A percentile compares a stretch with the other conserved stretches of the same genome.
phyloP scores from a whole-genome alignment of 768 basidiomycete genomes.

The Leccinum uliginosum region DNA sequence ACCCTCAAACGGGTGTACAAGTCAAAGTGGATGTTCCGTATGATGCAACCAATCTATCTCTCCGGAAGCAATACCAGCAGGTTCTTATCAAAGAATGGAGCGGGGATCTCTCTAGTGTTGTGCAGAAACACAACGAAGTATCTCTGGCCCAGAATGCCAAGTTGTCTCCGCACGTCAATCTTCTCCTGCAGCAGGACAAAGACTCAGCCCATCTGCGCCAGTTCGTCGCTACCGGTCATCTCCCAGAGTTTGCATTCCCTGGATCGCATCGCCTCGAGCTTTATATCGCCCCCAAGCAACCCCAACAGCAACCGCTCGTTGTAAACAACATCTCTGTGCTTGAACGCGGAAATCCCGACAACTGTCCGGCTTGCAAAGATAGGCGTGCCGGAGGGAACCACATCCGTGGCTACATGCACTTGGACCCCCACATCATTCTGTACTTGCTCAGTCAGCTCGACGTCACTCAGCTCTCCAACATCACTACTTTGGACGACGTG shows the following conservation, averaged over 20 bases:
- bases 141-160: neutral
- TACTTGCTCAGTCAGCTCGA: constrained; percentile 7
- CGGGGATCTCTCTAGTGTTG: neutral
- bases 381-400: constrained; percentile 9
- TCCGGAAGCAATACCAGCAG: constrained; percentile 7
- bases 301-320: neutral
- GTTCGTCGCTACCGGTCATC: neutral
- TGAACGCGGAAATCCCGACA: constrained; percentile 4
- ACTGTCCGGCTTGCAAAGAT: constrained; percentile 10
- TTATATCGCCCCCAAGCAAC: constrained; percentile 5
- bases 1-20: neutral
- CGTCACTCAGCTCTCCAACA: neutral
- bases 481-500: constrained; percentile 3
- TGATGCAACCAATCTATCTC: neutral
- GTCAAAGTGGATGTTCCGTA: constrained; percentile 18
- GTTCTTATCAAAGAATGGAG: constrained; percentile 5
- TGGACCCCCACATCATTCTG: constrained; percentile 15
- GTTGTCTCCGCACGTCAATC: neutral
- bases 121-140: neutral
- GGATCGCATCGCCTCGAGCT: constrained; percentile 22
- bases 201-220: neutral
- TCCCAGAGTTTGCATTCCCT: constrained; percentile 17
- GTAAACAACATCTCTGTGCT: constrained; percentile 16
- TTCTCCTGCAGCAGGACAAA: constrained; percentile 3
- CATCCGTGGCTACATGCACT: constrained; percentile 14